Conservation (phyloP, 1,284 basidiomycete genomes). For the Irpex sp. region DNA sequence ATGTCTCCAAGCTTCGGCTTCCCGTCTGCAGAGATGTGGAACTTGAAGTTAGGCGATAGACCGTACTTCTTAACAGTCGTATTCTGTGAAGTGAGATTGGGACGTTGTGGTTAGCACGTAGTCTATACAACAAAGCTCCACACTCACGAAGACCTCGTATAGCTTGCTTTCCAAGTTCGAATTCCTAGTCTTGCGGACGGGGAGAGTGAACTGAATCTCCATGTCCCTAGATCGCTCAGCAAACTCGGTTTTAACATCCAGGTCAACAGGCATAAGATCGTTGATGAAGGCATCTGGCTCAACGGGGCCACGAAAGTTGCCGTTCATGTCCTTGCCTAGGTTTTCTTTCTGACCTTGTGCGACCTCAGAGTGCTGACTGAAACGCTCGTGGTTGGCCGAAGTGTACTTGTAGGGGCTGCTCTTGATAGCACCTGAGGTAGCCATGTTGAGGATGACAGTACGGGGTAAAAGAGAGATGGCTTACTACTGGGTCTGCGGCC, state of each 20-base stretch:
- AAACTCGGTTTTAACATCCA: background rate
- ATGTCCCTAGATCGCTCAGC: background rate
- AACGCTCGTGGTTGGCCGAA: background rate
- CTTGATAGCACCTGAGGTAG: too few relatives aligned
- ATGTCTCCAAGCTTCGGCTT: background rate
- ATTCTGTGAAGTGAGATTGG: background rate
- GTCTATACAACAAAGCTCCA: background rate
- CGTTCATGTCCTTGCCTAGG: background rate
- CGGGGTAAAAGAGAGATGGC: too few relatives aligned
- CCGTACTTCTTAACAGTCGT: background rate
- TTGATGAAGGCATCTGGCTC: background rate
- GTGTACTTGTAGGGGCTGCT: background rate
- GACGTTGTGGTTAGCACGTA: background rate
- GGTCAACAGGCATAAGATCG: background rate
- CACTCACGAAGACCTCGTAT: background rate
- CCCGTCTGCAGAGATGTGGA: background rate
- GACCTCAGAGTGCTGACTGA: background rate
- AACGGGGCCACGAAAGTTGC: background rate
- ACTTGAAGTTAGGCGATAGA: background rate
- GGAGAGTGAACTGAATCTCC: background rate
- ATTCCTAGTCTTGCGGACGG: background rate
- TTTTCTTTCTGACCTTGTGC: background rate
- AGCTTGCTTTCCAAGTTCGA: background rate
- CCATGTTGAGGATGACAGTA: too few relatives aligned
- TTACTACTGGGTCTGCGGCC: too few relatives aligned